Conservation (phyloP, 495 filamentous ascomycete species). For the Extremus antarcticus region DNA sequence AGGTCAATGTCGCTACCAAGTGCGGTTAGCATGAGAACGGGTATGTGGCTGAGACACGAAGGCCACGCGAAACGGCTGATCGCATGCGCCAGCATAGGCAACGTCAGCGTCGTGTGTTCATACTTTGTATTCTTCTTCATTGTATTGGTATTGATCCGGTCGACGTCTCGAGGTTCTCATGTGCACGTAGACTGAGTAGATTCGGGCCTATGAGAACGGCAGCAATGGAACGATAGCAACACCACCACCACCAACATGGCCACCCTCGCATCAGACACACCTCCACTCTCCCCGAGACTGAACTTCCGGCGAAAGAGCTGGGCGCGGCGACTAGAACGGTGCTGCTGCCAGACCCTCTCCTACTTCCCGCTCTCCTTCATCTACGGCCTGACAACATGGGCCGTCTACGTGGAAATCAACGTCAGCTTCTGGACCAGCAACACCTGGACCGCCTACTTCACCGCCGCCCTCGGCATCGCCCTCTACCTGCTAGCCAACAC, state of each 20-base stretch:
- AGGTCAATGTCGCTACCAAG: not conserved
- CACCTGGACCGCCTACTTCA: slow-evolving; percentile 19
- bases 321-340: slow-evolving; percentile 69
- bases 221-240: not conserved
- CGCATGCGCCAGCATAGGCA: too few relatives aligned
- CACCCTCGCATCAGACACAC: slow-evolving; percentile 39
- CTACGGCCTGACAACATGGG: slow-evolving; percentile 82
- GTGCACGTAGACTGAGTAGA: too few relatives aligned
- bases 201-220: not conserved
- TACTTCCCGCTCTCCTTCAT: slow-evolving; percentile 87
- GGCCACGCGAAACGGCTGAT: not conserved
- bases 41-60: not conserved
- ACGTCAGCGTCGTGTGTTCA: not conserved
- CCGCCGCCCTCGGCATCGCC: slow-evolving; percentile 48
- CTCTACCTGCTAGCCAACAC: slow-evolving; percentile 75
- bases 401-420: slow-evolving; percentile 70
- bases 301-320: slow-evolving; percentile 41
- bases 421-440: slow-evolving; percentile 53
- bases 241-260: slow-evolving; percentile 13
- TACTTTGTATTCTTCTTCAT: not conserved
- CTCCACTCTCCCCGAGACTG: slow-evolving; percentile 26
- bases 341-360: slow-evolving; percentile 65
- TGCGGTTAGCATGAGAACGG: not conserved
- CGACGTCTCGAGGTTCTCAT: too few relatives aligned
- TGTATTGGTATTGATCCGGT: not conserved